Evolutionary conservation across 495 filamentous ascomycete genomes (phyloP), one percentile per base, ranked within the genome.

Genomic region (Aspergillus panamensis): DNA sequence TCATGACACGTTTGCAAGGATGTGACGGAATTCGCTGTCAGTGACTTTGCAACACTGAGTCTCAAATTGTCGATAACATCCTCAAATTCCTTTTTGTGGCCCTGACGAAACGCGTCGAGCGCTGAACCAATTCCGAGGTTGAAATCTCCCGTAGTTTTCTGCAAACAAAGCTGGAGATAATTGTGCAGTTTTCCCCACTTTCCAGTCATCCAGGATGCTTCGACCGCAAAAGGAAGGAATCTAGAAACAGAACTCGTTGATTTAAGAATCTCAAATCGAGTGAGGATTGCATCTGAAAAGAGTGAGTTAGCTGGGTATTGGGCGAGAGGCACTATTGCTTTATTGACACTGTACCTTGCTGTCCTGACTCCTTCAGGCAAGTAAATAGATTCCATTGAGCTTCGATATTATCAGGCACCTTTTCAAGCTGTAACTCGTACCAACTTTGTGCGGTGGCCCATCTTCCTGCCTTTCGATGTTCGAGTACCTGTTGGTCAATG

Each of bases 391-490:
- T 86, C 58, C 87, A 79, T 68, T 97, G 92, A 14, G 87, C 78
- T 44, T 94, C 86, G 20, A 80, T 60, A 69, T 96, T 85, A 43
- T 85, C 77, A 1, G 95, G 91, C 44, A 87, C 82, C 59, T 92
- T 85, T 7, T 85, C 87, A 37, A 96, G 81, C 58, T 88, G 84
- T 35, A 95, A 80, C 67, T 97, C 92, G 70, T 97, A 97, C 94
- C 94, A 99, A 62, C 88, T 94, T 74, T 97, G 93, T 43, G 90
- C 95, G 49, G 94, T 91, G n/a, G 90, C 89, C 94, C 92, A 99
- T 67, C 92, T 82, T n/a, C 92, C 93, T 35, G 91, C 89, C 66
- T 95, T 97, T 35, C 87, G 83, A 68, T 97, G 92, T 61, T 92
- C 91, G 51, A 96, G 77, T 33, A 96, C 84, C 63, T 99, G 92